These are phyloP conservation scores for Colletotrichum sojae DNA, from an alignment of 2,329 filamentous ascomycete genomes.

Conservation along the genomic window DNA sequence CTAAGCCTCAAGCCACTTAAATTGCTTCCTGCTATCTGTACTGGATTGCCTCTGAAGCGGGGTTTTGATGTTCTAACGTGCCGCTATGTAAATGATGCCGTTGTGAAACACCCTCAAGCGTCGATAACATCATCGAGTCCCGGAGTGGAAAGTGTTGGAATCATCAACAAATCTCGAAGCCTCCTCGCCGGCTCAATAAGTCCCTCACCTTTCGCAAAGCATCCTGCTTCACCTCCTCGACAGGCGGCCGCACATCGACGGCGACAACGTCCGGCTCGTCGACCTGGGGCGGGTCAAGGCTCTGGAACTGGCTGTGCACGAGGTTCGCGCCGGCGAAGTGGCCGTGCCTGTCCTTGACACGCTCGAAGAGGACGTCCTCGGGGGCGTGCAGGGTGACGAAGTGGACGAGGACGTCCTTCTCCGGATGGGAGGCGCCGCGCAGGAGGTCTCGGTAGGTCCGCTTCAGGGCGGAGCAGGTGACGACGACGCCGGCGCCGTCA, in stretches of 20 bases:
- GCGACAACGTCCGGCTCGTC: slow-evolving; percentile 69
- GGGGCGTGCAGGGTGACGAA: slow-evolving; percentile 80
- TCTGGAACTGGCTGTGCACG: slow-evolving; percentile 79
- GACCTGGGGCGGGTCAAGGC: slow-evolving; percentile 74
- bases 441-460: slow-evolving; percentile 81
- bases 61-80: too few relatives aligned
- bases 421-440: slow-evolving; percentile 69
- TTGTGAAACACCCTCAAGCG: too few relatives aligned
- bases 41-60: too few relatives aligned
- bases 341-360: slow-evolving; percentile 73
- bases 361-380: slow-evolving; percentile 72
- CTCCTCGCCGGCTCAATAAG: neutral
- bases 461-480: slow-evolving; percentile 86
- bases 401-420: slow-evolving; percentile 71
- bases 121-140: too few relatives aligned
- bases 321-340: slow-evolving; percentile 84
- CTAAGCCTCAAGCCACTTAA: too few relatives aligned
- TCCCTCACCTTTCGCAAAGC: slow-evolving; percentile 49
- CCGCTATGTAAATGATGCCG: too few relatives aligned
- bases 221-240: slow-evolving; percentile 60
- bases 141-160: too few relatives aligned
- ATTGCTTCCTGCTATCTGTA: too few relatives aligned
- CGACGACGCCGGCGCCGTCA: slow-evolving; percentile 72
- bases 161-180: neutral
- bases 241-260: slow-evolving; percentile 62